Conservation (phyloP, 345 rosid genomes). For the Lepidium africanum region DNA sequence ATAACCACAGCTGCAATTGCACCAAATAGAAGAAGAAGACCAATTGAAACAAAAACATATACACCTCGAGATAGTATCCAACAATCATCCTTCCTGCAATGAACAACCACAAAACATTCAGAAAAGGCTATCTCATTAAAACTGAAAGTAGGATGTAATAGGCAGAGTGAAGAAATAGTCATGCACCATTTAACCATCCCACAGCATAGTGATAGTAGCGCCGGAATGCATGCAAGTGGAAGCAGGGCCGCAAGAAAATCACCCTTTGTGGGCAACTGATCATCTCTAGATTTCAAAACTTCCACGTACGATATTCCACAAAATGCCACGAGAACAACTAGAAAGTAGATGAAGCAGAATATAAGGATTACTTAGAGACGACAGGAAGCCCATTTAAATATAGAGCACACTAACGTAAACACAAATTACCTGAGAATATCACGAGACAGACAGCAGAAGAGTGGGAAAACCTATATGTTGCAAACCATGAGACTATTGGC, state of each 20-base stretch:
- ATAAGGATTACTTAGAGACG: background rate
- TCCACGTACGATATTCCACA: constrained; percentile 89
- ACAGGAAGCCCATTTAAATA: constrained; percentile 8
- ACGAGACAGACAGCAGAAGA: constrained; percentile 83
- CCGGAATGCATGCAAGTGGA: constrained; percentile 95
- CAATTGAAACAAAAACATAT: constrained; percentile 68
- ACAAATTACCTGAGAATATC: constrained; percentile 68
- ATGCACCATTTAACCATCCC: constrained; percentile 94
- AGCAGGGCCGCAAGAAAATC: constrained; percentile 97
- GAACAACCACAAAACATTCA: constrained; percentile 14
- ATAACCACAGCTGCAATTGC: constrained; percentile 84
- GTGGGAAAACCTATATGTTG: constrained; percentile 81
- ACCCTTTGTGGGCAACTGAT: constrained; percentile 71
- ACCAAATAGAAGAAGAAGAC: constrained; percentile 90
- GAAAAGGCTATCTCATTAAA: constrained; percentile 1
- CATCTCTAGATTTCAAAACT: constrained; percentile 81
- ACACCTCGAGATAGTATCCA: constrained; percentile 96
- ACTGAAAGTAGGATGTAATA: background rate
- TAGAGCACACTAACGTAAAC: background rate
- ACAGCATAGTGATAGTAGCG: constrained; percentile 73
- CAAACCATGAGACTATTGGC: constrained; percentile 97
- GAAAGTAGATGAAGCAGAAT: constrained; percentile 26
- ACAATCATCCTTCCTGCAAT: constrained; percentile 91
- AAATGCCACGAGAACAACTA: constrained; percentile 90
- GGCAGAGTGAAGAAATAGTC: constrained; percentile 15